Evolutionary conservation across 1,284 basidiomycete species (phyloP).

Genomic region (Taiwanofungus camphoratus): DNA sequence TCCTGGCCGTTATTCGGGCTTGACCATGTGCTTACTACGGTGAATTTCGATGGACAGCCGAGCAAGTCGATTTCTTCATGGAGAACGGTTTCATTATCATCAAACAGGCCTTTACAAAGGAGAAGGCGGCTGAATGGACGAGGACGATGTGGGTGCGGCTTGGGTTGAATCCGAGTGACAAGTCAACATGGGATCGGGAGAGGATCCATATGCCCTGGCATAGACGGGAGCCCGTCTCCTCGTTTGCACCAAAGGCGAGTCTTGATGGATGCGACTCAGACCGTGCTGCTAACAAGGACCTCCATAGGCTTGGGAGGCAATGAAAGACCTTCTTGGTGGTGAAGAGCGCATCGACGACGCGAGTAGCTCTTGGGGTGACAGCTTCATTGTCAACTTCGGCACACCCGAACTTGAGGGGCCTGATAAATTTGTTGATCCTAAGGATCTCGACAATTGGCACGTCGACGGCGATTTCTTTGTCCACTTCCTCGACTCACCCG

Average conservation of each 20-base stretch:
- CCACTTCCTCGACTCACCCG: slow-evolving; percentile 58
- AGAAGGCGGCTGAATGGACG: slow-evolving; percentile 44
- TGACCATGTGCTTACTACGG: background rate
- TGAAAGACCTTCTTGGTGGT: slow-evolving; percentile 52
- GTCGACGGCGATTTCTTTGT: slow-evolving; percentile 63
- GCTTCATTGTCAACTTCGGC: slow-evolving; percentile 56
- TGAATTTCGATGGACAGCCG: slow-evolving; percentile 21
- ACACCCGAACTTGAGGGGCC: slow-evolving; percentile 35
- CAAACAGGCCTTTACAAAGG: slow-evolving; percentile 46
- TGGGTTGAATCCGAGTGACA: slow-evolving; percentile 46
- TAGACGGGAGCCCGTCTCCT: slow-evolving; percentile 37
- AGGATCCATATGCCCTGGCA: slow-evolving; percentile 54
- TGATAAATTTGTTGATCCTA: slow-evolving; percentile 29
- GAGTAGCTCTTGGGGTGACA: slow-evolving; percentile 47
- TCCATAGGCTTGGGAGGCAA: slow-evolving; percentile 49
- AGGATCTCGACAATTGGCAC: slow-evolving; percentile 54
- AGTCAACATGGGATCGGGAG: slow-evolving; percentile 48
- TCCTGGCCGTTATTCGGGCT: background rate
- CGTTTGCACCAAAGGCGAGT: slow-evolving; percentile 48
- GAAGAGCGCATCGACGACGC: slow-evolving; percentile 49
- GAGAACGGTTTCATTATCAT: slow-evolving; percentile 51
- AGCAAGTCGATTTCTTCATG: slow-evolving; percentile 49
- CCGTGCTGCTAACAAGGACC: background rate
- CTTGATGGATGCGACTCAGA: background rate
- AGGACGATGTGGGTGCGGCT: slow-evolving; percentile 47